These are phyloP conservation scores for Clavulina sp. DNA, from an alignment of 768 basidiomycete genomes.

Conservation along the genomic window DNA sequence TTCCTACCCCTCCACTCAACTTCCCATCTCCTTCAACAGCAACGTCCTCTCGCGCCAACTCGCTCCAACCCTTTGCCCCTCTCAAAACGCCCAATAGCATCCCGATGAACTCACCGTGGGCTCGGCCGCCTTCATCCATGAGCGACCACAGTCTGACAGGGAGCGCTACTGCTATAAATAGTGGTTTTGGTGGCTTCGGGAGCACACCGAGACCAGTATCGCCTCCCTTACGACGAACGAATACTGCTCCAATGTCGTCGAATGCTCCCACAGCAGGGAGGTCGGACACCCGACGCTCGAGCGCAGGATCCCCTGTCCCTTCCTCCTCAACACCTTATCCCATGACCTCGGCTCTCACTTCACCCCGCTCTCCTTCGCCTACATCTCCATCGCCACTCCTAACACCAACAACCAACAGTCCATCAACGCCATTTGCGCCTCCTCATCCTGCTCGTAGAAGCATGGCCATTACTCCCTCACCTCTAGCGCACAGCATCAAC, in stretches of 20 bases:
- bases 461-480: too few species aligned
- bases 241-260: not conserved
- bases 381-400: too few species aligned
- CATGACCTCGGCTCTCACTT: too few species aligned
- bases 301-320: not conserved
- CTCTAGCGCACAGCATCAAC: too few species aligned
- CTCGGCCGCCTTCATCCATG: not conserved
- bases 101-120: not conserved
- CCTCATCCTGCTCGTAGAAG: too few species aligned
- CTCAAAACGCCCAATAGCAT: not conserved
- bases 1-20: not conserved
- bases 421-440: too few species aligned
- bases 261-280: constrained; percentile 3
- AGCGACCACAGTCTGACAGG: not conserved
- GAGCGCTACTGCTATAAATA: not conserved
- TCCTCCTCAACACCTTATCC: too few species aligned
- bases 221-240: not conserved
- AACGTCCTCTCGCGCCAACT: not conserved
- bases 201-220: too few species aligned
- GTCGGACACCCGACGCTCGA: not conserved
- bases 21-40: not conserved
- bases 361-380: too few species aligned
- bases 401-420: too few species aligned
- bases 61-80: not conserved
- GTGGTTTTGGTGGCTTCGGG: not conserved